Base-by-base conservation (phyloP, 345 rosid genomes). In the Excoecaria cochinchinensis region DNA sequence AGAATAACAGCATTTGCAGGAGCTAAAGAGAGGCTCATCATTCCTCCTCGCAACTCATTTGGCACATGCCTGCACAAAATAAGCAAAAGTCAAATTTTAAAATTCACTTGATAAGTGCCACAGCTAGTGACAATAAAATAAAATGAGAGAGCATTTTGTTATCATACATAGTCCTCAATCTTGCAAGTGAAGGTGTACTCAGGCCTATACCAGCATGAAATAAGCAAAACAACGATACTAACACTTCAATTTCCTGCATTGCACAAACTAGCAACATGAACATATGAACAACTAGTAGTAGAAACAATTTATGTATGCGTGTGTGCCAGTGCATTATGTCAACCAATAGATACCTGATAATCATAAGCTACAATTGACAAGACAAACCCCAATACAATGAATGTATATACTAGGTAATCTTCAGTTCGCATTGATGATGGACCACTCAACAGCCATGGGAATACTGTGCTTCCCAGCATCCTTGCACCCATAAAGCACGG, bases 21-120 rank as follows among this genome's bases (percentile, higher is more conserved):
- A 48, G 91, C 91, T 50, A 90, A 85, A 81, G 99, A 93, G 69
- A 93, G 83, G 82, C 90, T 85, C 56, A 95, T 88, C 99, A 91
- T 93, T 81, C 99, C 98, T 77, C 96, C 99, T 79, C 98, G 97
- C 85, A 90, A 78, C 75, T 93, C 93, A 83, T 87, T 89, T 47
- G 97, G 98, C 14, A 95, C 97, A 85, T 90, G 90, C 91, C 99
- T 95, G 73, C 36, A 70, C 72, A 59, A 75, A 51, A 77, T 40
- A 62, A 81, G 55, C 58, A 76, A 19, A 71, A 42, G 48, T 64
- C 40, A 48, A 76, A 53, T 76, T 76, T 22, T 72, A n/a, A 61
- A 36, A 59, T 59, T 48, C 21, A 70, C 56, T 19, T 39, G 19
- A 71, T 69, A 76, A 68, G 48, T 67, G 63, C 55, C 58, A 53